Evolutionary conservation across 176 grass and related monocot genomes (phyloP), one percentile per base, ranked within the genome.

Genomic region (Cenchrus purpureus): DNA sequence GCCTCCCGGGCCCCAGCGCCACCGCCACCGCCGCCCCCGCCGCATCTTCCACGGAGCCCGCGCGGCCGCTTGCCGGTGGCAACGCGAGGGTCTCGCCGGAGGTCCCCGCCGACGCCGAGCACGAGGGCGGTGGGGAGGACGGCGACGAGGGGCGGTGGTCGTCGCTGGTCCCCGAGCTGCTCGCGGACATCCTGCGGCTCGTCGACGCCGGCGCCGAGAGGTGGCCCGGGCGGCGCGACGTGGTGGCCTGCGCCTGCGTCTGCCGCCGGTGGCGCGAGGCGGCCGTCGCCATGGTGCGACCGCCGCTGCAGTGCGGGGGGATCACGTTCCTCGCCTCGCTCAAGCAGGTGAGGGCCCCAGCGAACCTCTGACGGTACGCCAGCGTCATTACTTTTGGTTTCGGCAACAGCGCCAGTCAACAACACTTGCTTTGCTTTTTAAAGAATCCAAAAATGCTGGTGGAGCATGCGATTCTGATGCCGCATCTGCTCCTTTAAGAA

Each of bases 241-340:
- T 94, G 16, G 89, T 92, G 22, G 83, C 84, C 32, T 94, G 81
- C 42, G 89, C 92, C 73, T 76, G 89, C 68, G 89, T 92, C 34
- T 94, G 92, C 82, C 82, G 77, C 49, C 55, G 78, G 67, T 90
- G 92, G 89, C 81, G 89, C 37, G 84, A 86, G 5, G 84, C 78
- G 17, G 42, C 87, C 60, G 54, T 25, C 49, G 79, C 70, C 10
- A 12, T 94, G 57, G 87, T 92, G 58, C 77, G 84, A 40, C 71
- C 87, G 49, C 89, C 84, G 70, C 44, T 74, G 19, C 76, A 87
- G 49, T 82, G 84, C 57, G 92, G 92, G 10, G 76, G 73, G 45
- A 92, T 92, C 77, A 94, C 92, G 32, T 90, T 91, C 68, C 84
- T 82, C 73, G 87, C 89, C 53, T 94, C 89, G 59, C 81, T 94